Conservation (phyloP, 768 basidiomycete species). For the Tulasnella sp. region DNA sequence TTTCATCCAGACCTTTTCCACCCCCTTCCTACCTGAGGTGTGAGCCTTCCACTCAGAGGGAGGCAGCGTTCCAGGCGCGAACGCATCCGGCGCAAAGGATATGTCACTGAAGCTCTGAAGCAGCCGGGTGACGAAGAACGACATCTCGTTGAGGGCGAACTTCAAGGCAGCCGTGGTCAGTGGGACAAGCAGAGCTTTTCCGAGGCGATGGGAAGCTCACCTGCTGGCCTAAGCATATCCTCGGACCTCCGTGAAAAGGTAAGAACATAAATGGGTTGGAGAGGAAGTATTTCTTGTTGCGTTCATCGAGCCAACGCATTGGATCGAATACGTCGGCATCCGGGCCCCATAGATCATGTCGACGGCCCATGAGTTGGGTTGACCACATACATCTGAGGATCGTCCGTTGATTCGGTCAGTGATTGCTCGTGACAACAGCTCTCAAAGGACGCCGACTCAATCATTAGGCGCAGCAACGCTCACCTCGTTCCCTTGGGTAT, state of each 20-base stretch:
- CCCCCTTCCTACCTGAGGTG: conserved; percentile 34
- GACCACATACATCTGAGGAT: background rate
- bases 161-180: conserved; percentile 39
- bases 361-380: background rate
- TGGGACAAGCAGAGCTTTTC: conserved; percentile 1
- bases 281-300: conserved; percentile 24
- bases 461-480: too few species aligned
- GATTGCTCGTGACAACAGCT: too few species aligned
- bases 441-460: too few species aligned
- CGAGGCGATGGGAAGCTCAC: conserved; percentile 25
- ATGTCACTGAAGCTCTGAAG: conserved; percentile 54
- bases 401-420: too few species aligned
- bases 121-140: conserved; percentile 58
- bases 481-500: conserved; percentile 12
- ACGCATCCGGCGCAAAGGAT: conserved; percentile 47
- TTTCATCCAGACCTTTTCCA: conserved; percentile 51
- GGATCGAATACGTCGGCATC: conserved; percentile 72
- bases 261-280: conserved; percentile 49
- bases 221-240: conserved; percentile 25
- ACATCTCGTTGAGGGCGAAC: conserved; percentile 65
- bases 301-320: conserved; percentile 59
- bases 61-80: conserved; percentile 51
- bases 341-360: conserved; percentile 49
- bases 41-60: conserved; percentile 44
- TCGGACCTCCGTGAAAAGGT: conserved; percentile 64